A percentile compares a stretch with the other conserved stretches of the same genome.
These are phyloP conservation scores for Cyclostephanos tholiformis DNA, from an alignment of 108 stramenopile genomes.

Conservation along the genomic window DNA sequence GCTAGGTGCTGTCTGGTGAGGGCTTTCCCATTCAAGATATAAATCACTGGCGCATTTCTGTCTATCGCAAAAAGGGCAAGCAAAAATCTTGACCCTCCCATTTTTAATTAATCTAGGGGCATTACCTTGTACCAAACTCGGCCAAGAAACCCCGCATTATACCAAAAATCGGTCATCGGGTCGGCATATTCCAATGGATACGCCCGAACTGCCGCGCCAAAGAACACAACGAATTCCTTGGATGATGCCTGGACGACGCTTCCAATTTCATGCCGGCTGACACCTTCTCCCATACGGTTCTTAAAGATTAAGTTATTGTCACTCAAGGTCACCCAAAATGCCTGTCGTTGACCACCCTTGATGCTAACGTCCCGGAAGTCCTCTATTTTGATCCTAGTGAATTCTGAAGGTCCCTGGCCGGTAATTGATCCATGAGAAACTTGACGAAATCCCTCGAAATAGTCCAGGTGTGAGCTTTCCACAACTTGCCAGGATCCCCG, in stretches of 20 bases:
- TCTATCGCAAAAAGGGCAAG: too few relatives aligned
- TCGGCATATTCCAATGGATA: slow-evolving; percentile 14
- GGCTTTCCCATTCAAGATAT: too few relatives aligned
- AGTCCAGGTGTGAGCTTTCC: neutral
- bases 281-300: neutral
- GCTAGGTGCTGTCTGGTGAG: too few relatives aligned
- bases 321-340: slow-evolving; percentile 15
- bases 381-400: neutral
- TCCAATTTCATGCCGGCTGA: slow-evolving; percentile 10
- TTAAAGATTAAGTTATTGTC: neutral
- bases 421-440: slow-evolving; percentile 15
- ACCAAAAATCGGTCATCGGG: slow-evolving; percentile 10
- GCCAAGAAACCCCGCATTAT: slow-evolving; percentile 16
- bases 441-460: slow-evolving; percentile 8
- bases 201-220: slow-evolving; percentile 6
- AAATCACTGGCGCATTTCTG: too few relatives aligned
- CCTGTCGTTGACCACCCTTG: neutral
- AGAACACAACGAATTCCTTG: neutral
- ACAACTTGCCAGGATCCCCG: slow-evolving; percentile 13
- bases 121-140: slow-evolving; percentile 13
- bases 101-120: too few relatives aligned
- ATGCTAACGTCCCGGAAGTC: slow-evolving; percentile 8
- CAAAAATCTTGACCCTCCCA: too few relatives aligned
- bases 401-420: slow-evolving; percentile 4
- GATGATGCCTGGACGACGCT: neutral